Conservation (phyloP, 768 basidiomycete species). For the Pilatotrama ljubarskyi region DNA sequence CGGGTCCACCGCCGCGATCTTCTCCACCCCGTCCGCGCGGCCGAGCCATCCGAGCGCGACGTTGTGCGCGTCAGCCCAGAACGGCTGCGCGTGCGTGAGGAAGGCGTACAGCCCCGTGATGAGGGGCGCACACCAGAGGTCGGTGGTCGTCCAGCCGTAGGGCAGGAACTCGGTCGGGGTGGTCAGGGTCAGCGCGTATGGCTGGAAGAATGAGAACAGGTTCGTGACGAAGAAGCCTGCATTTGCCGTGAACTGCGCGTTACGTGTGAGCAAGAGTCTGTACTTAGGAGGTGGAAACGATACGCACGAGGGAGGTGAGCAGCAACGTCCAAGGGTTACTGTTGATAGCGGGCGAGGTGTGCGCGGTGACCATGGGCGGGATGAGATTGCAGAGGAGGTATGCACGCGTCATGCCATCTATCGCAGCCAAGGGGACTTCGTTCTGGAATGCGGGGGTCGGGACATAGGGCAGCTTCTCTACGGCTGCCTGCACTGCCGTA, state of each 20-base stretch:
- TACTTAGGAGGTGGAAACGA: not conserved
- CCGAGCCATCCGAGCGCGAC: constrained; percentile 51
- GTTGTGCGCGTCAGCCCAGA: constrained; percentile 65
- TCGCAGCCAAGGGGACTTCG: constrained; percentile 70
- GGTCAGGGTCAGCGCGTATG: constrained; percentile 62
- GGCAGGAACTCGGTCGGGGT: constrained; percentile 81
- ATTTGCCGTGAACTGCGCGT: constrained; percentile 63
- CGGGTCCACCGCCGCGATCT: constrained; percentile 53
- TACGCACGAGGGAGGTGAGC: constrained; percentile 66
- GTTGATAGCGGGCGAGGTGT: constrained; percentile 50
- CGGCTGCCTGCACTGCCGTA: constrained; percentile 55
- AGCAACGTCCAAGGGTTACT: constrained; percentile 78
- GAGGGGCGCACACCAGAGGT: constrained; percentile 83
- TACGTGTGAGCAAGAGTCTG: not conserved
- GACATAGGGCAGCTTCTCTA: constrained; percentile 58
- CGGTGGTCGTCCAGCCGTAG: constrained; percentile 83
- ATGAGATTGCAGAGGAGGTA: constrained; percentile 77
- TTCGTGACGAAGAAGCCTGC: constrained; percentile 80
- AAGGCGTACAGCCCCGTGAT: constrained; percentile 77
- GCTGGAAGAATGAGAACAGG: constrained; percentile 73
- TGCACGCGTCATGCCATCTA: constrained; percentile 81
- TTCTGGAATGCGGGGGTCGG: constrained; percentile 51
- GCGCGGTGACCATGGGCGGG: constrained; percentile 62
- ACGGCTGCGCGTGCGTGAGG: constrained; percentile 85
- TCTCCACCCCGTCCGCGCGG: constrained; percentile 30